These are phyloP conservation scores for Aurantiochytrium sp. DNA, from an alignment of 108 stramenopile species.

Conservation along the genomic window DNA sequence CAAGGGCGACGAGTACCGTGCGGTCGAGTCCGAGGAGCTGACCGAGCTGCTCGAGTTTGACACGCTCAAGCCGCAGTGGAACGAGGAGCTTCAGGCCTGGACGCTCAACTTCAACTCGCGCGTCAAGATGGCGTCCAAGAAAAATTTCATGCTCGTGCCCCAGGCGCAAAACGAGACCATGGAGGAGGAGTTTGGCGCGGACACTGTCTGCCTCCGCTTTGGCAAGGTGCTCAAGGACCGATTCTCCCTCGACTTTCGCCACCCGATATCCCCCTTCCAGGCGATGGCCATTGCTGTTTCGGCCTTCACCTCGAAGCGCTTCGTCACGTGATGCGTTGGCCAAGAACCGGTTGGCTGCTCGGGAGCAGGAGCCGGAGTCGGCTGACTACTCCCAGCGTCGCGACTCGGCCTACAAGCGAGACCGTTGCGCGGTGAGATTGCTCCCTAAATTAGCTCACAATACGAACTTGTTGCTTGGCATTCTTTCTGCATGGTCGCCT, in stretches of 20 bases:
- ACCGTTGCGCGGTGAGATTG: too few relatives aligned
- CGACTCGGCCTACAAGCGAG: too few relatives aligned
- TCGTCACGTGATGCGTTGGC: constrained; percentile 40
- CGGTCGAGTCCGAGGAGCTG: constrained; percentile 38
- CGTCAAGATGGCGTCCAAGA: constrained; percentile 54
- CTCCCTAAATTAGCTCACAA: too few relatives aligned
- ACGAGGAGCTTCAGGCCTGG: constrained; percentile 46
- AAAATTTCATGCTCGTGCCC: constrained; percentile 48
- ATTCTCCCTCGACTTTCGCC: constrained; percentile 52
- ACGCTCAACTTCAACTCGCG: constrained; percentile 54
- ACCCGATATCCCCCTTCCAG: constrained; percentile 46
- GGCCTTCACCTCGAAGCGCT: constrained; percentile 44
- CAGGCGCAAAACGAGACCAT: constrained; percentile 41
- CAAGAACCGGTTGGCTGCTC: too few relatives aligned
- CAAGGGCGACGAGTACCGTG: constrained; percentile 33
- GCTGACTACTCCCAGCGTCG: too few relatives aligned
- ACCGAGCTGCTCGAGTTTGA: constrained; percentile 42
- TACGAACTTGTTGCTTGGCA: too few relatives aligned
- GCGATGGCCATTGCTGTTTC: constrained; percentile 49
- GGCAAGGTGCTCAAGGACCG: constrained; percentile 53
- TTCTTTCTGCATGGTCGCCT: too few relatives aligned
- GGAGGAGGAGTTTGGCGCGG: constrained; percentile 47
- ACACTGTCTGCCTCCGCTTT: constrained; percentile 44
- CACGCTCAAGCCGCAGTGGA: constrained; percentile 42
- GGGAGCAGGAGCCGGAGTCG: too few relatives aligned